phyloP scores from a whole-genome alignment of 352 stramenopile genomes.

The Globisporangium camurandrum region DNA sequence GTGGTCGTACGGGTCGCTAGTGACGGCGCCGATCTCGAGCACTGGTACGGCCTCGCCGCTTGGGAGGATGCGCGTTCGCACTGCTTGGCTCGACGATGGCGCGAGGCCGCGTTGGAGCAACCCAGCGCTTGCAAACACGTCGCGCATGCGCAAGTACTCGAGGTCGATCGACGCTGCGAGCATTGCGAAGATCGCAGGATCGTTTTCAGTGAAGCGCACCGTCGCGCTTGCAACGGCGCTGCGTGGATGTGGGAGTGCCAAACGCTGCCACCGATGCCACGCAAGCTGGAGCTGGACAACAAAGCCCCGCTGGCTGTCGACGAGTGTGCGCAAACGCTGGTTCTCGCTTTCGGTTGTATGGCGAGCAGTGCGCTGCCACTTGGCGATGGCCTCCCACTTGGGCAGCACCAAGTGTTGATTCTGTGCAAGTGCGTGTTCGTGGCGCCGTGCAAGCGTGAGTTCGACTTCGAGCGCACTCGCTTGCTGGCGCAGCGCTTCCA shows the following conservation, averaged over 20 bases:
- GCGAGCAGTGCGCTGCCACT: conserved; percentile 3
- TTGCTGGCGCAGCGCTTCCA: conserved; percentile 2
- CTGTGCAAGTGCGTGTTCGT: not conserved
- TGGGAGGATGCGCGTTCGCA: not conserved
- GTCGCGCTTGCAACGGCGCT: conserved; percentile 7
- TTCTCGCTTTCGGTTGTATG: conserved; percentile 9
- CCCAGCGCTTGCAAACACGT: conserved; percentile 33
- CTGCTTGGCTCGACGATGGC: not conserved
- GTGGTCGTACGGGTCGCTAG: conserved; percentile 32
- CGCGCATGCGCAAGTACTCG: conserved; percentile 26
- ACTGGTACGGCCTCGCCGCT: conserved; percentile 24
- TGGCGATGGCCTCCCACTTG: conserved; percentile 7
- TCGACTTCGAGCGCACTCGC: conserved; percentile 2
- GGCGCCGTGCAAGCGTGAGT: not conserved
- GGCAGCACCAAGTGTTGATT: not conserved
- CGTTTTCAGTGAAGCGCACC: conserved; percentile 10
- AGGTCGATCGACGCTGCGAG: conserved; percentile 34
- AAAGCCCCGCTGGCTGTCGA: not conserved
- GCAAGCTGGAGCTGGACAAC: conserved; percentile 5
- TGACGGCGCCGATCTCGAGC: conserved; percentile 29
- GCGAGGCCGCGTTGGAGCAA: conserved; percentile 24
- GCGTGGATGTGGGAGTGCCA: not conserved
- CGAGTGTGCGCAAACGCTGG: not conserved
- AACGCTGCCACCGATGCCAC: conserved; percentile 3
- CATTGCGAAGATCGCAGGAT: conserved; percentile 24